Evolutionary conservation across 2,329 filamentous ascomycete species (phyloP).

Genomic region (Cladobotryum mycophilum): DNA sequence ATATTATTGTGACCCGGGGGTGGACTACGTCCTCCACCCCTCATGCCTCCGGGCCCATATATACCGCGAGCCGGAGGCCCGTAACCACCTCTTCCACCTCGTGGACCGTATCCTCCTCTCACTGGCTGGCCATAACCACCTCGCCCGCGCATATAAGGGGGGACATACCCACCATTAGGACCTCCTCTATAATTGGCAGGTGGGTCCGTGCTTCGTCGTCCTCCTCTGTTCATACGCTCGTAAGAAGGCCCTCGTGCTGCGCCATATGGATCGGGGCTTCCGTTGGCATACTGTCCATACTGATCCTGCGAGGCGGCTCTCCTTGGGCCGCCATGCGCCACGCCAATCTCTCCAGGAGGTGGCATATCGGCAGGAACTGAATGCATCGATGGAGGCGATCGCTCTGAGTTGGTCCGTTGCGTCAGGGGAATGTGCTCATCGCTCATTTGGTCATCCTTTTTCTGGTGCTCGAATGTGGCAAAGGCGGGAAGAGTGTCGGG

Average conservation of each 20-base stretch:
- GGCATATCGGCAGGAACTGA: conserved; percentile 34
- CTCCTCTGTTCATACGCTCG: conserved; percentile 45
- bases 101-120: conserved; percentile 39
- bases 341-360: conserved; percentile 12
- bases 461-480: conserved; percentile 62
- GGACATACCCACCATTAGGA: conserved; percentile 38
- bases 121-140: conserved; percentile 39
- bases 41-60: conserved; percentile 21
- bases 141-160: conserved; percentile 27
- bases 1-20: conserved; percentile 35
- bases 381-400: conserved; percentile 42
- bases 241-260: conserved; percentile 41
- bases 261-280: conserved; percentile 39
- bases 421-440: conserved; percentile 70
- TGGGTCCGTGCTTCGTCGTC: conserved; percentile 40
- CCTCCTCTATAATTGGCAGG: conserved; percentile 37
- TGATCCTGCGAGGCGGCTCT: conserved; percentile 50
- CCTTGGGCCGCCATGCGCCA: conserved; percentile 27
- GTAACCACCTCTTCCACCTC: conserved; percentile 28
- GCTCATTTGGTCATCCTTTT: conserved; percentile 53
- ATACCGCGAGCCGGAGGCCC: conserved; percentile 26
- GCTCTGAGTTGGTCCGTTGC: conserved; percentile 54
- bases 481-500: conserved; percentile 48
- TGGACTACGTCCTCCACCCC: conserved; percentile 26
- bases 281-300: conserved; percentile 54